phyloP scores from a whole-genome alignment of 176 grass and related monocot genomes.

The Echinochloa phyllopogon region DNA sequence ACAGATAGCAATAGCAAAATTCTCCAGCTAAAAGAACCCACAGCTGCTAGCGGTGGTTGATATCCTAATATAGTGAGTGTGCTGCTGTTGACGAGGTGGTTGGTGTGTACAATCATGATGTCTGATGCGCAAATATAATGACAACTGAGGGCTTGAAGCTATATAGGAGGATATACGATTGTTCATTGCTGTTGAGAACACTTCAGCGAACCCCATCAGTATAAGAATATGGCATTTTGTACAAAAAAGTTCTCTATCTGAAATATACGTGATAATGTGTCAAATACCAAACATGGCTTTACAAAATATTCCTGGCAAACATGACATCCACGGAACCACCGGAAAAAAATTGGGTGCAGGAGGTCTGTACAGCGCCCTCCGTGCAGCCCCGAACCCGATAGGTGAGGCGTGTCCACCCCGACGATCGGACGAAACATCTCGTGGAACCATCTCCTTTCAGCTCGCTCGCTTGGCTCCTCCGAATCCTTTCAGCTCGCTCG shows the following conservation, averaged over 20 bases:
- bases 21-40: not conserved
- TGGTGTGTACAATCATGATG: not conserved
- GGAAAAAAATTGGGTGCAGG: too few relatives aligned
- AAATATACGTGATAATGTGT: not conserved
- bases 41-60: not conserved
- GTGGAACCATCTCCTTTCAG: too few relatives aligned
- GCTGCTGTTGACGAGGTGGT: not conserved
- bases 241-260: not conserved
- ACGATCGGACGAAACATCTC: too few relatives aligned
- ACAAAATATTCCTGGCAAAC: not conserved
- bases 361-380: too few relatives aligned
- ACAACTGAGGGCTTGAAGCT: not conserved
- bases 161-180: not conserved
- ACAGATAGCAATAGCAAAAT: not conserved
- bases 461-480: too few relatives aligned
- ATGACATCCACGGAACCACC: too few relatives aligned
- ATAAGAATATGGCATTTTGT: not conserved
- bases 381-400: too few relatives aligned
- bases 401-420: too few relatives aligned
- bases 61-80: not conserved
- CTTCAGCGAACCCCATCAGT: not conserved
- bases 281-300: not conserved
- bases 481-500: too few relatives aligned
- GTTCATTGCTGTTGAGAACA: not conserved
- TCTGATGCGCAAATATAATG: not conserved